Evolutionary conservation across 441 rosid genomes (phyloP), one percentile per base, ranked within the genome.

Genomic region (Populus hybrid): DNA sequence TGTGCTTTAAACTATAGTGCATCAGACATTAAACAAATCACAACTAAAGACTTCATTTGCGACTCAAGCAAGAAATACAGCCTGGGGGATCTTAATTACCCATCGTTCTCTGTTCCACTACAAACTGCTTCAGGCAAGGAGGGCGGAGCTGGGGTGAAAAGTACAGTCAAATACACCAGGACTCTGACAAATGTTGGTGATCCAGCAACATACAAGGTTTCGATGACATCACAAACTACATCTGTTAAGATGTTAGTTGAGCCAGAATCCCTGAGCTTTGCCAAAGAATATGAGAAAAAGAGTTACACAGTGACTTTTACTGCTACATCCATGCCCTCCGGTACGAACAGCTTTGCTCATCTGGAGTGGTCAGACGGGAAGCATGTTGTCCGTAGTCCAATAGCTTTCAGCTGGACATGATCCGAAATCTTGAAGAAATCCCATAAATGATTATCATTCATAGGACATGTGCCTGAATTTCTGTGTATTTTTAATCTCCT

Each of bases 331-430:
- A 80, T 87, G 90, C 92, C 94, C 72, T 89, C 90, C 3, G 89
- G 90, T 38, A 88, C 90, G 14, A 79, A 56, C 69, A 79, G 87
- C 86, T 90, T 90, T 18, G 84, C 84, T 53, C 83, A 45, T 71
- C 82, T 90, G 45, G 81, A 80, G 69, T 90, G 92, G 92, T 88
- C 88, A 2, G 88, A 87, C 35, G 88, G 90, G 64, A 89, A 90
- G 76, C 91, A 88, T 69, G 75, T 50, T 1, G 87, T 90, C 45
- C 64, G 85, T 23, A 88, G 91, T 76, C 91, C 91, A 40, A 86
- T 90, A 61, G 91, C 92, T 78, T 86, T 88, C 84, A 87, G 83
- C 86, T 90, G 92, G 94, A 84, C 85, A 71, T 90, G 79, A 80
- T 69, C 75, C 59, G 24, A 24, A 33, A 12, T 38, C 24, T 8